Evolutionary conservation across 2,329 filamentous ascomycete species (phyloP).

Genomic region (Aspergillus proliferans): DNA sequence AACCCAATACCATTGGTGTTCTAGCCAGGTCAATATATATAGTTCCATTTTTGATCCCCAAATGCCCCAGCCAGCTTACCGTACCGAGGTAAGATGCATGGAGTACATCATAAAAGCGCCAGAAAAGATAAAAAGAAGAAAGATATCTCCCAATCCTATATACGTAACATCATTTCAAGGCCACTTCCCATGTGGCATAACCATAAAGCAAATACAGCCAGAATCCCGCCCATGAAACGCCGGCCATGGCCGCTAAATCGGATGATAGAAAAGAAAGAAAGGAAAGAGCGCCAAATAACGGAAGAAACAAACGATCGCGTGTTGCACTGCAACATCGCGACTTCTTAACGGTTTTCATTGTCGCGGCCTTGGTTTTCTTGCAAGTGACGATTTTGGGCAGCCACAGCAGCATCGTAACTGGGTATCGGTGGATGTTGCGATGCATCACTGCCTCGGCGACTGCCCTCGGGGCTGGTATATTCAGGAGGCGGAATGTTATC

Average conservation of each 20-base stretch:
- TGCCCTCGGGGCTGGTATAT: constrained; percentile 51
- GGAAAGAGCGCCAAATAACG: constrained; percentile 1
- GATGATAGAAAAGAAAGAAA: constrained; percentile 5
- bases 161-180: constrained; percentile 13
- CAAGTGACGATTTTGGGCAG: constrained; percentile 21
- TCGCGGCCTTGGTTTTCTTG: background rate
- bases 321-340: background rate
- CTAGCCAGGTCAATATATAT: no score
- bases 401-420: constrained; percentile 70
- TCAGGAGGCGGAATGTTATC: constrained; percentile 36
- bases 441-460: constrained; percentile 53
- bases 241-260: constrained; percentile 25
- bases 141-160: constrained; percentile 10
- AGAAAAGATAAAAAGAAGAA: background rate
- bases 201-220: constrained; percentile 10
- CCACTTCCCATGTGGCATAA: constrained; percentile 11
- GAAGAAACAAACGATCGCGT: background rate
- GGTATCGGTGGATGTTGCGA: constrained; percentile 65
- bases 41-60: no score
- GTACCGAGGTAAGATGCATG: background rate
- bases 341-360: background rate
- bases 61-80: no score
- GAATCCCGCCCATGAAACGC: constrained; percentile 18
- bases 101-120: background rate
- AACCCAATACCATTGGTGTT: no score